Evolutionary conservation across 345 rosid species (phyloP).

Genomic region (Syzygium grande): DNA sequence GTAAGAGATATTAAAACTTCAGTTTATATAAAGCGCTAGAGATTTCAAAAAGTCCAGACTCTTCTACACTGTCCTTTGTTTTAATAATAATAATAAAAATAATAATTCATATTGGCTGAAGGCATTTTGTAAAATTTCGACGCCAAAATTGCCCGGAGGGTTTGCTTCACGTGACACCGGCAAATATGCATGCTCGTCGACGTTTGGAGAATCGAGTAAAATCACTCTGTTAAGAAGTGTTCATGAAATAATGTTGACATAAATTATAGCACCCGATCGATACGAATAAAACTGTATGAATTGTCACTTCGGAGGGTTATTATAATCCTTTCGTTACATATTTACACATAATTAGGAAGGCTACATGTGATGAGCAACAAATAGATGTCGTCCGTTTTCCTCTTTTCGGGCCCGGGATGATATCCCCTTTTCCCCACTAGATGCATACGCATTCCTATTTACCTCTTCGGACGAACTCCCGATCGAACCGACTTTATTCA

Average conservation of each 20-base stretch:
- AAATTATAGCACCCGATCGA: neutral
- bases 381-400: neutral
- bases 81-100: neutral
- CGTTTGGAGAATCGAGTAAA: neutral
- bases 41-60: neutral
- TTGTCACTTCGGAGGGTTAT: neutral
- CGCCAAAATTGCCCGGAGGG: too few relatives aligned
- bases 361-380: neutral
- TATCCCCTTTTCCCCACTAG: neutral
- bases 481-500: neutral
- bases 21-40: too few relatives aligned
- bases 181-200: neutral
- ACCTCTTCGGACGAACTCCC: neutral
- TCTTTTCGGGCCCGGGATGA: too few relatives aligned
- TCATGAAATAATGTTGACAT: neutral
- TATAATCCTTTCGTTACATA: neutral
- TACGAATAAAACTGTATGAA: accelerated
- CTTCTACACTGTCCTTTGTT: neutral
- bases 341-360: neutral
- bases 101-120: neutral
- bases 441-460: neutral
- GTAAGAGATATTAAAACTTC: too few relatives aligned
- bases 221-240: neutral
- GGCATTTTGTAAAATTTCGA: neutral
- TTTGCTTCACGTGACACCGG: too few relatives aligned